Evolutionary conservation across 2,329 filamentous ascomycete genomes (phyloP), one percentile per base, ranked within the genome.

Genomic region (Fusarium foetens): DNA sequence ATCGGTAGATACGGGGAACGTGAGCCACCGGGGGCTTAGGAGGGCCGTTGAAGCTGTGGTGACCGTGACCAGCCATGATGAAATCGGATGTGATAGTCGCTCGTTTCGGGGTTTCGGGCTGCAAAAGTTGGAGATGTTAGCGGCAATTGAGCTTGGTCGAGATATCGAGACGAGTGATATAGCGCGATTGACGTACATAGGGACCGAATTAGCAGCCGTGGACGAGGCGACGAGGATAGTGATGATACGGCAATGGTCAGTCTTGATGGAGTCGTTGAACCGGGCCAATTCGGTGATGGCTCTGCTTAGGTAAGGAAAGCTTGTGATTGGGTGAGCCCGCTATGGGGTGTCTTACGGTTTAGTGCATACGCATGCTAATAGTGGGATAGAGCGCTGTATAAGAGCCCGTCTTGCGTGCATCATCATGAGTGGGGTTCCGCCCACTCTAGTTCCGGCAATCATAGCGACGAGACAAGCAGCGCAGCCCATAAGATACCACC

Each of bases 1-100:
- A 92, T 81, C 94, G 90, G 86, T 98, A 97, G 74, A 97, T 80
- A 55, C 83, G 82, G 42, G 85, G 84, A 70, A 87, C 86, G 74
- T 87, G 86, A 72, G 87, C 85, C 76, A 83, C 78, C 3, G 83
- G 83, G 57, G 82, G 82, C 73, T 81, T 83, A 19, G 80, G 81
- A 42, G 80, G 80, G 16, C 80, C 80, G 74, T 79, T 80, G 64
- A 76, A 75, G 65, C 57, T 72, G 42, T 73, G 73, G 64, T 70
- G 66, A 64, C 75, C 68, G 68, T 66, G 63, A 58, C 69, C 76
- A 66, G 69, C 76, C 75, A 78, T 78, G 64, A 61, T 74, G 72
- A 54, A 68, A 59, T 54, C 25, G 38, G 35, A 66, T 52, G 8
- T 51, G 58, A 48, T 58, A 61, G 60, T 60, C 57, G 60, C 64